Percentiles rank a stretch among this genome's conserved stretches.
Evolutionary conservation across 1,284 basidiomycete genomes (phyloP).

Genomic region (Porogramme epimiltina): DNA sequence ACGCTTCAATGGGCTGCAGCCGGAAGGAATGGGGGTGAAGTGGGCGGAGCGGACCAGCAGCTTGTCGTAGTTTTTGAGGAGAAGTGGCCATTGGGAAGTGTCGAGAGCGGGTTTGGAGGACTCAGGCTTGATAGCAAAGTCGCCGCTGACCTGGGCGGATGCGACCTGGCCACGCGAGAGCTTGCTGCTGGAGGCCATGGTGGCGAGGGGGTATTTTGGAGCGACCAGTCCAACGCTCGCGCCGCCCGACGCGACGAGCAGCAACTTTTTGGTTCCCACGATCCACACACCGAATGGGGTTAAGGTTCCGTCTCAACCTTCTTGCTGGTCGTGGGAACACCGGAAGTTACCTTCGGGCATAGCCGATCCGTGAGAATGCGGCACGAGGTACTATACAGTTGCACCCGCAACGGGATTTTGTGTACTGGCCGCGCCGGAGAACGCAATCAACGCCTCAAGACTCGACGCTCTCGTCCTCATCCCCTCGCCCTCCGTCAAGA

Average conservation of each 20-base stretch:
- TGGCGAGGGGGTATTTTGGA: slow-evolving; percentile 18
- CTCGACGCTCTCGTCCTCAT: slow-evolving; percentile 15
- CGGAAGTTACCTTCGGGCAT: background rate
- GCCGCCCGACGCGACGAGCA: background rate
- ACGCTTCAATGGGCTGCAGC: slow-evolving; percentile 91
- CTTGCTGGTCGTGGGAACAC: background rate
- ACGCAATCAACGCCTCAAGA: slow-evolving; percentile 29
- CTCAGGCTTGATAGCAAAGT: slow-evolving; percentile 86
- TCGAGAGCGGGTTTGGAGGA: slow-evolving; percentile 76
- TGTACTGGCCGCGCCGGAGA: slow-evolving; percentile 3
- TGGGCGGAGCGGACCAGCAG: slow-evolving; percentile 92
- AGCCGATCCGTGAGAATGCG: slow-evolving; percentile 14
- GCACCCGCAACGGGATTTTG: slow-evolving; percentile 3
- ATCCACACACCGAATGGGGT: slow-evolving; percentile 1
- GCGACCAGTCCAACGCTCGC: slow-evolving; percentile 8
- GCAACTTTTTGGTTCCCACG: slow-evolving; percentile 22
- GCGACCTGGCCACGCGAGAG: slow-evolving; percentile 70
- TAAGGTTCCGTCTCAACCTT: slow-evolving; percentile 5
- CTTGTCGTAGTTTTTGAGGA: slow-evolving; percentile 99
- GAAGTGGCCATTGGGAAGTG: slow-evolving; percentile 96
- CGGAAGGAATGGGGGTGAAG: slow-evolving; percentile 95
- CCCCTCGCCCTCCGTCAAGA: slow-evolving; percentile 39
- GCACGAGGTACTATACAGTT: slow-evolving; percentile 34
- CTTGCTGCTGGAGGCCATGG: slow-evolving; percentile 48
- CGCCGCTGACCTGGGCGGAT: slow-evolving; percentile 71